Evolutionary conservation across 208 protist species (phyloP), one percentile per base, ranked within the genome.

Genomic region (Crithidia bombi): DNA sequence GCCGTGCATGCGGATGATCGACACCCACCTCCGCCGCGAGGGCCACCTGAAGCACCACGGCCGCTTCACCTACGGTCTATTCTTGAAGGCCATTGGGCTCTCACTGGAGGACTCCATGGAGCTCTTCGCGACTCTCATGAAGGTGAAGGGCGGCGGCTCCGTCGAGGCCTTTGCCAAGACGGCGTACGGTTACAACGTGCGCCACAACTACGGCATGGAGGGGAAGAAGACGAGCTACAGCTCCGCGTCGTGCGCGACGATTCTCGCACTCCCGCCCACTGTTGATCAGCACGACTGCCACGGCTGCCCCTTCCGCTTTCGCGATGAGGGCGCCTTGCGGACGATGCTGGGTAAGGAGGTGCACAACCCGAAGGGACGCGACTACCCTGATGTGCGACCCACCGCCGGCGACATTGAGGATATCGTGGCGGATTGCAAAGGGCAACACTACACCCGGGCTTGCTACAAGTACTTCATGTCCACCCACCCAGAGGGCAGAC

Each of bases 381-480:
- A 81, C 44, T 83, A 82, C 44, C 70, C 82, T 1, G 62, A 75
- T 10, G 54, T 92, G 10, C 63, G 69, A n/a, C 83, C 77, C 15
- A 72, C 70, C 21, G 33, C 76, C 12, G 82, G 78, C 26, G 88
- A 94, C 61, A 93, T 97, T 46, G 87, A 97, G 62, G 89, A 97
- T 30, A 96, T 96, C 73, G 73, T 95, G 17, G 61, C 76, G n/a
- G 93, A 96, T 55, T 83, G 80, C 74, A 92, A 92, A 56, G 83
- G 77, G 17, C 83, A 93, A 74, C 93, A 97, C 71, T 96, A 94
- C 74, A 94, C 93, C 19, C 81, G 90, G 17, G 93, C 93, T 0
- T 97, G 93, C 78, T 95, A 93, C 68, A 91, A 92, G 72, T 96
- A 96, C 71, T 97, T 96, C 63, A 83, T 93, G 78, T 76, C 90